These are phyloP conservation scores for Penicillium palitans DNA, from an alignment of 2,329 filamentous ascomycete species.

Conservation along the genomic window DNA sequence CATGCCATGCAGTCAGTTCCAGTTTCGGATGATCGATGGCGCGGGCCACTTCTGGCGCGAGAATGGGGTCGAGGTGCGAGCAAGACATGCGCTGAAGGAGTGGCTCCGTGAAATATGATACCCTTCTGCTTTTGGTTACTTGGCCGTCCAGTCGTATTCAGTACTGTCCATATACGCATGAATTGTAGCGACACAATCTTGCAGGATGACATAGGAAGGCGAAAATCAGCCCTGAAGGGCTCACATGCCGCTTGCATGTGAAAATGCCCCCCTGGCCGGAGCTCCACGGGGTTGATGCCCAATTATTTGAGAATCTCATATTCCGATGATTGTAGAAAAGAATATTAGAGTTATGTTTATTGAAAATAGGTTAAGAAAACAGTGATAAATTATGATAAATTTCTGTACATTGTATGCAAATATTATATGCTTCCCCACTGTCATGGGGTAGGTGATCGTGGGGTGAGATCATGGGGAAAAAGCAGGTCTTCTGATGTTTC, in stretches of 20 bases:
- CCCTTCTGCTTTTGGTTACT: neutral
- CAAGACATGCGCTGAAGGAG: constrained; percentile 41
- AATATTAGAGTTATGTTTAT: neutral
- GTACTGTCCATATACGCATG: neutral
- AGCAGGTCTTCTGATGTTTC: neutral
- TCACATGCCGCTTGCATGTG: constrained; percentile 9
- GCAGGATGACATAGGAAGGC: constrained; percentile 1
- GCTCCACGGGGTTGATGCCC: neutral
- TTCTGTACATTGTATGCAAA: neutral
- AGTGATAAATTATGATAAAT: neutral
- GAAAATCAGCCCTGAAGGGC: neutral
- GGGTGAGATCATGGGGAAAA: constrained; percentile 16
- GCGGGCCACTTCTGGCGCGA: constrained; percentile 67
- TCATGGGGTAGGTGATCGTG: constrained; percentile 18
- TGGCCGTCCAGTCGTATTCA: neutral
- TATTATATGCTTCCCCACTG: constrained; percentile 6
- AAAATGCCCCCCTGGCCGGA: neutral
- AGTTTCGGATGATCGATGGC: constrained; percentile 50
- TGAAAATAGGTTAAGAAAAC: neutral
- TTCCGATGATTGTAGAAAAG: neutral
- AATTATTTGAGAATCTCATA: neutral
- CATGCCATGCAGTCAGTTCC: constrained; percentile 49
- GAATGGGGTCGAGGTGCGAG: constrained; percentile 47
- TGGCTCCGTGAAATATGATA: constrained; percentile 39
- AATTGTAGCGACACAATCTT: neutral